These are phyloP conservation scores for Rhynchosporium graminicola DNA, from an alignment of 2,329 filamentous ascomycete species.

Conservation along the genomic window DNA sequence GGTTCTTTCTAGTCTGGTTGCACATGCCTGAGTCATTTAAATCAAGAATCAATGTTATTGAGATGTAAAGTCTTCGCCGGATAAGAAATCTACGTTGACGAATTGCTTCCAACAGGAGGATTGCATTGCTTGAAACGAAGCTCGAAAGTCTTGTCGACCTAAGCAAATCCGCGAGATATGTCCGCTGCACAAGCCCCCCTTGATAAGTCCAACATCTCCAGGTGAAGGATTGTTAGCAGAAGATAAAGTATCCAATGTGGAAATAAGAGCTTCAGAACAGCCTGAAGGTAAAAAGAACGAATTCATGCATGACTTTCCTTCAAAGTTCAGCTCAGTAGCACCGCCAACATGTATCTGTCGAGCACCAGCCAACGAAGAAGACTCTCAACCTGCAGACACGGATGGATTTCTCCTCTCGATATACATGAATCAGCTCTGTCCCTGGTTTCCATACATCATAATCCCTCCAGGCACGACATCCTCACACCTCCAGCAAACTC, in stretches of 20 bases:
- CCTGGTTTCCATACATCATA: not conserved
- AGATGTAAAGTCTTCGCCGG: no score
- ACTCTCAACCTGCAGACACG: constrained; percentile 44
- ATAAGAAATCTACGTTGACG: not conserved
- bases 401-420: constrained; percentile 43
- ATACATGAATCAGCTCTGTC: constrained; percentile 4
- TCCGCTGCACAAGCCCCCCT: not conserved
- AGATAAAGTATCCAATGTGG: not conserved
- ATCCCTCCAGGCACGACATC: not conserved
- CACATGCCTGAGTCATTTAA: no score
- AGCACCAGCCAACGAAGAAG: constrained; percentile 44
- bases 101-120: not conserved
- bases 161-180: not conserved
- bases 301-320: constrained; percentile 38
- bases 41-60: no score
- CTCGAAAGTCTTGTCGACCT: constrained; percentile 2
- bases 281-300: not conserved
- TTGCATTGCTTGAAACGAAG: not conserved
- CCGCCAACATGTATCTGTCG: constrained; percentile 52
- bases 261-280: not conserved
- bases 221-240: no score
- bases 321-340: constrained; percentile 50
- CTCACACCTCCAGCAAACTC: constrained; percentile 35
- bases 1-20: constrained; percentile 31
- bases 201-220: not conserved